Conservation (phyloP, 768 basidiomycete species). For the Auriscalpium vulgare region DNA sequence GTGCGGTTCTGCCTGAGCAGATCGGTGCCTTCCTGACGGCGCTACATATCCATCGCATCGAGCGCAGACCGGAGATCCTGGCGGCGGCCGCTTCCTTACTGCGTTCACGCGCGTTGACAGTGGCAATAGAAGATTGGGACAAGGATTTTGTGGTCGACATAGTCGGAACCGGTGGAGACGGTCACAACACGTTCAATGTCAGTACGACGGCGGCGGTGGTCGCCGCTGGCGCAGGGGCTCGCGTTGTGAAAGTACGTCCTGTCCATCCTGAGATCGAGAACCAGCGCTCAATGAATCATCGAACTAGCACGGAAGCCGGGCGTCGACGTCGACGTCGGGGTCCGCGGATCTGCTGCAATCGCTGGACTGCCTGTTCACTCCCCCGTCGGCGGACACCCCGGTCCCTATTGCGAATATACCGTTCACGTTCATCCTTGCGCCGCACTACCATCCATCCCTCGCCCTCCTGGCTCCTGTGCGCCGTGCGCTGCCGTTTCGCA, state of each 20-base stretch:
- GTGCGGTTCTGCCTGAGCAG: slow-evolving; percentile 55
- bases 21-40: slow-evolving; percentile 88
- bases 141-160: slow-evolving; percentile 70
- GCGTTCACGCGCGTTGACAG: slow-evolving; percentile 56
- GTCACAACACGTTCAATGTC: slow-evolving; percentile 93
- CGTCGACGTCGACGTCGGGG: slow-evolving; percentile 91
- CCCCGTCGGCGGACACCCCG: slow-evolving; percentile 53
- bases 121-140: slow-evolving; percentile 47
- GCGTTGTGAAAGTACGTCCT: slow-evolving; percentile 77
- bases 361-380: slow-evolving; percentile 68
- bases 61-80: slow-evolving; percentile 67
- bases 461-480: slow-evolving; percentile 79
- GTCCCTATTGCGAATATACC: slow-evolving; percentile 55
- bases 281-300: background rate
- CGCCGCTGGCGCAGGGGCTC: slow-evolving; percentile 88
- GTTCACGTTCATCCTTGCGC: slow-evolving; percentile 90
- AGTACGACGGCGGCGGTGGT: slow-evolving; percentile 92
- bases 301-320: slow-evolving; percentile 76
- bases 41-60: slow-evolving; percentile 71
- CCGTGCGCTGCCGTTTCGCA: slow-evolving; percentile 84
- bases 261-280: background rate
- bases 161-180: slow-evolving; percentile 93
- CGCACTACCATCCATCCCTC: slow-evolving; percentile 86
- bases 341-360: slow-evolving; percentile 88
- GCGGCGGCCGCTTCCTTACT: slow-evolving; percentile 74